These are phyloP conservation scores for Rhizopogon vulgaris DNA, from an alignment of 768 basidiomycete genomes.

Conservation along the genomic window DNA sequence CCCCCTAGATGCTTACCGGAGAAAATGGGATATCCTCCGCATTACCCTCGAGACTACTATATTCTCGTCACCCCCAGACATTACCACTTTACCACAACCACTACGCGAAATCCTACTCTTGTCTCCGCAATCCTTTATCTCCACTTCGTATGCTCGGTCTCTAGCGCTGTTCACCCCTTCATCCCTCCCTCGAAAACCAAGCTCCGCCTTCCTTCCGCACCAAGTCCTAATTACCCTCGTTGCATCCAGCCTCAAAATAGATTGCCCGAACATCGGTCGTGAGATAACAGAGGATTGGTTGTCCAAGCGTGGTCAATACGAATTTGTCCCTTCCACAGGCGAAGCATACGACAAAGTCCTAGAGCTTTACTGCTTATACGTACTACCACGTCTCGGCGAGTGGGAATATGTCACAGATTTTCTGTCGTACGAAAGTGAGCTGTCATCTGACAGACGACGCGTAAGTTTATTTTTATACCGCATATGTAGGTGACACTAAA, in stretches of 20 bases:
- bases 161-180: slow-evolving; percentile 60
- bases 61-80: slow-evolving; percentile 47
- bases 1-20: slow-evolving; percentile 43
- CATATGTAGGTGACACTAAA: slow-evolving; percentile 5
- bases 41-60: slow-evolving; percentile 77
- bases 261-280: slow-evolving; percentile 53
- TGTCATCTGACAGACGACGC: slow-evolving; percentile 42
- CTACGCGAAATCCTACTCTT: slow-evolving; percentile 49
- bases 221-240: slow-evolving; percentile 67
- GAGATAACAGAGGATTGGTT: slow-evolving; percentile 78
- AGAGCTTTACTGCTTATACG: slow-evolving; percentile 68
- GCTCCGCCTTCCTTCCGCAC: slow-evolving; percentile 57
- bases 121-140: slow-evolving; percentile 53
- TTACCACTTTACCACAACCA: slow-evolving; percentile 38
- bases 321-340: slow-evolving; percentile 23
- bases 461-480: slow-evolving; percentile 30
- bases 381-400: slow-evolving; percentile 66
- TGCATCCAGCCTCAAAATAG: slow-evolving; percentile 63
- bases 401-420: slow-evolving; percentile 82
- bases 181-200: slow-evolving; percentile 29
- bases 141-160: slow-evolving; percentile 56
- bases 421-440: slow-evolving; percentile 64
- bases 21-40: slow-evolving; percentile 85
- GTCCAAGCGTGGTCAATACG: slow-evolving; percentile 43
- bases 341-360: slow-evolving; percentile 70